A percentile compares a stretch with the other conserved stretches of the same genome.
phyloP scores from a whole-genome alignment of 2,329 filamentous ascomycete genomes.

The Penicillium sp. region DNA sequence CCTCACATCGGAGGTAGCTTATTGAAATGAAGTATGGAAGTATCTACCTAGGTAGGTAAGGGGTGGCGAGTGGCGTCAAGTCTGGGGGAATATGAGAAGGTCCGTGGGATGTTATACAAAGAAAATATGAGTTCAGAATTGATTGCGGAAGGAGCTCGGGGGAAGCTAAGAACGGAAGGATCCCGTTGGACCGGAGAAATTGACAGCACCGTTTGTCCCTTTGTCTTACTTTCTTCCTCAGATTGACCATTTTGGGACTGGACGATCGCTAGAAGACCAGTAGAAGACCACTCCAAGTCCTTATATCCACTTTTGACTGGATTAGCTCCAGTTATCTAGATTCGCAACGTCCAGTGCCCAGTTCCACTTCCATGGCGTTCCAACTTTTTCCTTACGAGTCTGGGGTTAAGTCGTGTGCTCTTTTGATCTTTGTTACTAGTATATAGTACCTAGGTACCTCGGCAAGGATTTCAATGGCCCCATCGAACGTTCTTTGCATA shows the following conservation, averaged over 20 bases:
- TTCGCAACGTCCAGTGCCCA: background rate
- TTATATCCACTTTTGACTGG: background rate
- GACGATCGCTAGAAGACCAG: too few species aligned
- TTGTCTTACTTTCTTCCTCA: background rate
- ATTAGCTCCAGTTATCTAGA: background rate
- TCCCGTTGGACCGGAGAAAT: background rate
- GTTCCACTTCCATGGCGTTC: background rate
- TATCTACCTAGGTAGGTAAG: background rate
- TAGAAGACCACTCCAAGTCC: too few species aligned
- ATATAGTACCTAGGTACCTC: background rate
- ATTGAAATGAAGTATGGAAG: background rate
- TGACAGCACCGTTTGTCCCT: constrained; percentile 4
- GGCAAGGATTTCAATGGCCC: background rate
- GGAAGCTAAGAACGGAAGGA: background rate
- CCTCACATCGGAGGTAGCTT: background rate
- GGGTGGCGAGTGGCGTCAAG: background rate
- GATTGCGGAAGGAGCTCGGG: background rate
- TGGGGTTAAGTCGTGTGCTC: background rate
- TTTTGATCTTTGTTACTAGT: background rate
- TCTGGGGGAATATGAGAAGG: background rate
- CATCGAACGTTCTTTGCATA: background rate
- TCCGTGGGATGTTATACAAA: background rate
- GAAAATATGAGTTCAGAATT: background rate
- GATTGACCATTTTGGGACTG: background rate
- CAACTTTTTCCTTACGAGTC: background rate